These are phyloP conservation scores for Galeopsis tetrahit DNA, from an alignment of 257 asterid genomes.

Conservation along the genomic window DNA sequence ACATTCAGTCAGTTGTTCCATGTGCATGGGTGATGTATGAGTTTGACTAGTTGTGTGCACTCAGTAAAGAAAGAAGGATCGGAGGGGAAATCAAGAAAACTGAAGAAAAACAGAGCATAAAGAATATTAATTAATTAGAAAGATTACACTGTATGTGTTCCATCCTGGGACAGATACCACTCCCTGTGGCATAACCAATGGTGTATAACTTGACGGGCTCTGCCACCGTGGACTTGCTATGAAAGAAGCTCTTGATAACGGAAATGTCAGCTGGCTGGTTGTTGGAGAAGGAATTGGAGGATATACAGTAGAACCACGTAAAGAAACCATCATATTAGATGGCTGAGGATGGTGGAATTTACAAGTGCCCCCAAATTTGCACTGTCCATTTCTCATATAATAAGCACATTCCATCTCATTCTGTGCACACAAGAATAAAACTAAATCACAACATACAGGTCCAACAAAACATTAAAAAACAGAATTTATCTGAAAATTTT, in stretches of 20 bases:
- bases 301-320: conserved; percentile 91
- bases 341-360: conserved; percentile 98
- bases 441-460: conserved; percentile 24
- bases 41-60: conserved; percentile 16
- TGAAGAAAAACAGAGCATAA: conserved; percentile 25
- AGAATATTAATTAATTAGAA: conserved; percentile 32
- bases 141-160: conserved; percentile 82
- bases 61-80: background rate
- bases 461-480: background rate
- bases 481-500: background rate
- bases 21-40: conserved; percentile 3
- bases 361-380: conserved; percentile 97
- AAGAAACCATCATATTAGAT: conserved; percentile 84
- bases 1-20: conserved; percentile 28
- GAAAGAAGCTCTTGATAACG: conserved; percentile 81
- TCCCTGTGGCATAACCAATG: conserved; percentile 89
- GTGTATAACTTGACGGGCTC: conserved; percentile 84
- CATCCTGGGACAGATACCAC: conserved; percentile 88
- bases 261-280: conserved; percentile 76
- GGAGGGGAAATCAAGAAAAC: conserved; percentile 18
- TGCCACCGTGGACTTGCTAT: conserved; percentile 93
- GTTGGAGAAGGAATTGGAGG: conserved; percentile 84
- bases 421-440: conserved; percentile 47
- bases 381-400: conserved; percentile 87
- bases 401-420: conserved; percentile 86